phyloP scores from a whole-genome alignment of 2,329 filamentous ascomycete species.

The Diaporthe velutina region DNA sequence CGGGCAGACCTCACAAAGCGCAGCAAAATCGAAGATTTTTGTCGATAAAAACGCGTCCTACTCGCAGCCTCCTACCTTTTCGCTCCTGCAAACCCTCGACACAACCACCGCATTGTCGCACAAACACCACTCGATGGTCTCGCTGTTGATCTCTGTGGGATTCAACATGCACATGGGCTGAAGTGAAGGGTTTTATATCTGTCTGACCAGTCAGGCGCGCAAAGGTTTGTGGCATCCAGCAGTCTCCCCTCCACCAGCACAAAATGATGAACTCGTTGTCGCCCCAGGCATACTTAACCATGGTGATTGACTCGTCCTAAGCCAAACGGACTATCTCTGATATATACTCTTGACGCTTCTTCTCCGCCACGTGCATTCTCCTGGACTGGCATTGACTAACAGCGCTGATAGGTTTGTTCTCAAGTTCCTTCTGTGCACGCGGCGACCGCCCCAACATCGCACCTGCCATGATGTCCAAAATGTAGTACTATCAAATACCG shows the following conservation, averaged over 20 bases:
- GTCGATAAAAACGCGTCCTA: constrained; percentile 8
- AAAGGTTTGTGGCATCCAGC: constrained; percentile 39
- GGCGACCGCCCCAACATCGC: constrained; percentile 16
- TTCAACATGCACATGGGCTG: background rate
- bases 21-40: constrained; percentile 42
- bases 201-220: background rate
- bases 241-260: constrained; percentile 37
- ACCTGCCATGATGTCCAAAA: constrained; percentile 55
- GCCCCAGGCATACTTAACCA: constrained; percentile 69
- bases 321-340: constrained; percentile 63
- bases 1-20: constrained; percentile 25
- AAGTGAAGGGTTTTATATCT: background rate
- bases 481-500: constrained; percentile 61
- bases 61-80: background rate
- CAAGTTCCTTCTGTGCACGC: constrained; percentile 33
- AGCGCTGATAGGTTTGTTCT: constrained; percentile 35
- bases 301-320: constrained; percentile 69
- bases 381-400: constrained; percentile 42
- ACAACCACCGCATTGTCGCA: constrained; percentile 4
- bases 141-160: background rate
- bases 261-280: constrained; percentile 69
- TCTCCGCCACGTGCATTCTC: constrained; percentile 12
- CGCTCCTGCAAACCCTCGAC: constrained; percentile 13
- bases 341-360: constrained; percentile 37
- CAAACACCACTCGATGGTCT: background rate